Conservation (phyloP, 177 flowering plant genomes). For the Vitis hybrid region DNA sequence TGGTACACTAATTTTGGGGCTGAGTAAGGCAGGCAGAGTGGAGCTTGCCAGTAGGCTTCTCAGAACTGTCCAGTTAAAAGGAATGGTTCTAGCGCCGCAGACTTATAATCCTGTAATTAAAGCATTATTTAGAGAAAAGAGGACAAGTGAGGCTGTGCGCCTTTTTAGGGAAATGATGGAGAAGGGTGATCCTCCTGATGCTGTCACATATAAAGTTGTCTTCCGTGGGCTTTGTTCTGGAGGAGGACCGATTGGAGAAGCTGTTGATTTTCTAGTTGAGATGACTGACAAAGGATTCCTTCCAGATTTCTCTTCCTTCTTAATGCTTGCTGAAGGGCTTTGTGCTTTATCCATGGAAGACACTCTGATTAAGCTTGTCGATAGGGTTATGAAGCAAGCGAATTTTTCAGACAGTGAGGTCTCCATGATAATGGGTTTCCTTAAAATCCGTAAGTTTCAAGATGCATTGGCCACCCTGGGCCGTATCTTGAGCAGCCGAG, state of each 20-base stretch:
- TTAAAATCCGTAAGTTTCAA: conserved; percentile 63
- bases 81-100: conserved; percentile 64
- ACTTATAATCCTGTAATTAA: conserved; percentile 87
- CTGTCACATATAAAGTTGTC: conserved; percentile 68
- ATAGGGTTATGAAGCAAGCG: conserved; percentile 62
- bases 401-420: conserved; percentile 53
- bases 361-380: conserved; percentile 58
- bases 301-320: conserved; percentile 75
- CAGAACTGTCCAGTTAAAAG: conserved; percentile 70
- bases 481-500: conserved; percentile 40
- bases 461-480: conserved; percentile 79
- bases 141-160: conserved; percentile 70
- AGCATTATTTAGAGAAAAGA: conserved; percentile 61
- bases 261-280: conserved; percentile 74
- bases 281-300: conserved; percentile 68
- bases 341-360: conserved; percentile 78
- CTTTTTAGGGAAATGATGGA: conserved; percentile 85
- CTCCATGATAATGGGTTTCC: conserved; percentile 68
- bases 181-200: conserved; percentile 75
- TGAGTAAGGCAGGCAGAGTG: conserved; percentile 81
- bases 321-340: conserved; percentile 85
- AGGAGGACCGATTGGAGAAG: conserved; percentile 88
- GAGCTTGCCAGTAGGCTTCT: conserved; percentile 69
- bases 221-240: conserved; percentile 84
- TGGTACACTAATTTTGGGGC: conserved; percentile 78